Base-by-base conservation (phyloP, 805 yeast species). In the Yarrowia sp. region DNA sequence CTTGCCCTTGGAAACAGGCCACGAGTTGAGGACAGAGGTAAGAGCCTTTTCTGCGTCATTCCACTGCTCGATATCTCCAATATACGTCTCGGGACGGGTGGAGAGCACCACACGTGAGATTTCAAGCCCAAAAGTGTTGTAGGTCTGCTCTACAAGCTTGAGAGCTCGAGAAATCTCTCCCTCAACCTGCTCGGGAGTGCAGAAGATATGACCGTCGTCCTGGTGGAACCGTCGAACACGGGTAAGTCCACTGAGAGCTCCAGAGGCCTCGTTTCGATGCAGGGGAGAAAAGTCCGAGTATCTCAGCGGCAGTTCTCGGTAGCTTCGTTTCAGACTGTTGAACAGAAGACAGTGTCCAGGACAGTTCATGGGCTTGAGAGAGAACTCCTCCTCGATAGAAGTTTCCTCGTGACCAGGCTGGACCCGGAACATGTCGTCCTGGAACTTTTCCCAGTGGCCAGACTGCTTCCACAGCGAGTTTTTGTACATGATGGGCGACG, bases 191-290 rank as follows among this genome's bases (percentile, higher is more conserved):
- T 84, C 86, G 43, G 84, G 82, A 1, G 89, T 86, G 76, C 99
- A 95, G 77, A 95, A 95, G 36, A 95, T 93, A 74, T 95, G 99
- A 8, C 98, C 98, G 77, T 95, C 99, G 78, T 95, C 99, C 79
- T 95, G 99, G 78, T 95, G 99, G 79, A 95, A 95, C 71, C 97
- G 82, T 70, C 99, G 85, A 3, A 95, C 97, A 69, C 99, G 83
- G 0, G 98, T 95, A 45, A 95, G 81, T 0, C 99, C 99, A 8
- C 94, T 85, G 22, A 95, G 83, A 0, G 98, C 96, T 2, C 99
- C 99, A 69, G 96, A 89, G 36, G 97, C 89, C 78, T 95, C 99
- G 75, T 95, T 95, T 75, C 99, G 83, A 77, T 95, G 99, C 70
- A 95, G 80, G 1, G 97, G 91, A 32, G 96, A 89, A 79, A 94